A percentile compares a stretch with the other conserved stretches of the same genome.
Conservation (phyloP, 176 grass and related monocot genomes). For the Cenchrus purpureus region DNA sequence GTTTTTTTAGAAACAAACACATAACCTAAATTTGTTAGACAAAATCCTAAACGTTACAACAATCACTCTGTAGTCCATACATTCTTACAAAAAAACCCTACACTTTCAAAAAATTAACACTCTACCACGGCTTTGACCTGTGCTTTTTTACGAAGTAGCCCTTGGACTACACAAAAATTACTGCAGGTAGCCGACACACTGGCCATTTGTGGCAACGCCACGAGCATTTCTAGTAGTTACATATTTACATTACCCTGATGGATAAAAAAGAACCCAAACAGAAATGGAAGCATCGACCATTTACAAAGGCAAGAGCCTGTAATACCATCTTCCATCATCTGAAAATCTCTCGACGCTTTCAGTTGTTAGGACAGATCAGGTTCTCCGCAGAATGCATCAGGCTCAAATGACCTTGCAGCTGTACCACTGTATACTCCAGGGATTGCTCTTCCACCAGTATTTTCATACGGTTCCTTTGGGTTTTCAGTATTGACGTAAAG, state of each 20-base stretch:
- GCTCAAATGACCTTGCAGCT: slow-evolving; percentile 85
- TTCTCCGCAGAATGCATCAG: slow-evolving; percentile 87
- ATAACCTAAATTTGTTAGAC: too few species aligned
- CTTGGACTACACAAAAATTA: too few species aligned
- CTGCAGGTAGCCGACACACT: too few species aligned
- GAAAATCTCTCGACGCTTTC: not conserved
- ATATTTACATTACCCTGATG: slow-evolving; percentile 40
- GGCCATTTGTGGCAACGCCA: too few species aligned
- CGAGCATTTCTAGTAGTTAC: too few species aligned
- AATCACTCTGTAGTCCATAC: too few species aligned
- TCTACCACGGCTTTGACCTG: too few species aligned
- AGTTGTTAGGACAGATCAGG: slow-evolving; percentile 58
- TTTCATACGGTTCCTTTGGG: slow-evolving; percentile 47
- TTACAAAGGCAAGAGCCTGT: not conserved
- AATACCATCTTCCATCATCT: not conserved
- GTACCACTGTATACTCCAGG: slow-evolving; percentile 68
- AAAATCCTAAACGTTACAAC: too few species aligned
- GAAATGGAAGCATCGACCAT: not conserved
- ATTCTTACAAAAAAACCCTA: too few species aligned
- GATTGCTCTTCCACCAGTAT: slow-evolving; percentile 51
- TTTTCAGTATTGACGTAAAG: slow-evolving; percentile 69
- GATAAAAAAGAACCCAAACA: not conserved
- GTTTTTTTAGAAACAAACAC: too few species aligned
- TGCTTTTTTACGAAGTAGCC: too few species aligned
- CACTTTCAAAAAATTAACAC: too few species aligned